Evolutionary conservation across 1,284 basidiomycete genomes (phyloP).

Genomic region (Rhodotorula sp.): DNA sequence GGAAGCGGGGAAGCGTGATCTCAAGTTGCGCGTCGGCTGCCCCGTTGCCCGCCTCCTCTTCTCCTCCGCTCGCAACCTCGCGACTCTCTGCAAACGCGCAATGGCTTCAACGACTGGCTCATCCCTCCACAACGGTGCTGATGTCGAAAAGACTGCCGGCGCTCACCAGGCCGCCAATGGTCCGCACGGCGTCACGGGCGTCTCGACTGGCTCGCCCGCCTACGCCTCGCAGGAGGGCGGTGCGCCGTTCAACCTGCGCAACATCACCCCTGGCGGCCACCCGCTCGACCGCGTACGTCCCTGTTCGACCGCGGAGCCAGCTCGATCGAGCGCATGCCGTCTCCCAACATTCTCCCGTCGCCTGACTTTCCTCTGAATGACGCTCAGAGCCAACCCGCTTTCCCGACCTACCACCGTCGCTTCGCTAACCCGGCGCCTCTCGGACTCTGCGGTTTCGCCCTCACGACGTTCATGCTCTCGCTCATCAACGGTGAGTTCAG

Average conservation of each 20-base stretch:
- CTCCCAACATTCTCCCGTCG: not conserved
- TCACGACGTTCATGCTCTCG: slow-evolving; percentile 36
- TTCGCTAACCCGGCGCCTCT: slow-evolving; percentile 58
- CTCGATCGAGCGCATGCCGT: not conserved
- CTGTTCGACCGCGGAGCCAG: not conserved
- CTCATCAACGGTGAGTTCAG: slow-evolving; percentile 25
- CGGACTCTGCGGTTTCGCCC: slow-evolving; percentile 45
- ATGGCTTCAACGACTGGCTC: not conserved
- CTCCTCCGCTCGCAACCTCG: not conserved
- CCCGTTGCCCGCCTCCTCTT: not conserved
- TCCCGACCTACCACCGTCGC: slow-evolving; percentile 39
- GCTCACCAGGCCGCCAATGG: no score
- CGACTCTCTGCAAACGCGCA: not conserved
- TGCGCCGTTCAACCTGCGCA: slow-evolving; percentile 26
- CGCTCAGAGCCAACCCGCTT: slow-evolving; percentile 14
- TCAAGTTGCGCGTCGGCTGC: no score
- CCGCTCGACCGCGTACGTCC: slow-evolving; percentile 22
- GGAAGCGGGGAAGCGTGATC: no score
- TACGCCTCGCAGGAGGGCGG: slow-evolving; percentile 27
- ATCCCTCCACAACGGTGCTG: not conserved
- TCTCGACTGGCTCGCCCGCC: not conserved
- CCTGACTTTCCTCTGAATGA: no score
- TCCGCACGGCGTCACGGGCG: not conserved
- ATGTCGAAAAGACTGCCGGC: slow-evolving; percentile 14
- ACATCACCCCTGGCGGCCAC: slow-evolving; percentile 30